Evolutionary conservation across 2,329 filamentous ascomycete genomes (phyloP).

Genomic region (Colletotrichum sp.): DNA sequence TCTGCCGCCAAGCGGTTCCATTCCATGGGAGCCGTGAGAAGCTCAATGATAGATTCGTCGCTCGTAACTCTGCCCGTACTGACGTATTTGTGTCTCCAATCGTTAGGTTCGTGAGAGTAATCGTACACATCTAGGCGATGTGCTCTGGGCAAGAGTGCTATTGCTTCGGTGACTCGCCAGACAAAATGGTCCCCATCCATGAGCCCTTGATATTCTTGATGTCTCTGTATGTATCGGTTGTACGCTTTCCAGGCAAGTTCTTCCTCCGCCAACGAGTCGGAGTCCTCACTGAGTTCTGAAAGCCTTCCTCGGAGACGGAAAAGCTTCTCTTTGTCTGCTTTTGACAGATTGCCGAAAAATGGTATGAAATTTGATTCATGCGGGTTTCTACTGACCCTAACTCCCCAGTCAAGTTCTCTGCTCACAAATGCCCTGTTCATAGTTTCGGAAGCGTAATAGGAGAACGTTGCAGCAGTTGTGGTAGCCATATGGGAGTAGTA

Average conservation of each 20-base stretch:
- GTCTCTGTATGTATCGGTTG: fast-evolving
- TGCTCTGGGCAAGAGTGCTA: background rate
- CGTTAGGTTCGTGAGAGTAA: fast-evolving
- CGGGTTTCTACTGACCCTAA: too few relatives aligned
- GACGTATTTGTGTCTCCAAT: background rate
- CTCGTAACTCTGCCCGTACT: background rate
- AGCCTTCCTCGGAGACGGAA: too few relatives aligned
- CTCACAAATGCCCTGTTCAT: too few relatives aligned
- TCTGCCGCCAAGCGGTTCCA: background rate
- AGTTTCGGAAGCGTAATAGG: too few relatives aligned
- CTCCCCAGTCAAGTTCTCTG: too few relatives aligned
- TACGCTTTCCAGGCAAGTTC: background rate
- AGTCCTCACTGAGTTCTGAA: too few relatives aligned
- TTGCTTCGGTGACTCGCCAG: background rate
- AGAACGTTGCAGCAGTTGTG: too few relatives aligned
- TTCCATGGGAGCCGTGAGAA: background rate
- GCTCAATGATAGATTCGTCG: background rate
- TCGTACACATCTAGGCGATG: background rate
- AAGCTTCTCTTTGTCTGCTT: too few relatives aligned
- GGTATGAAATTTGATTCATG: too few relatives aligned
- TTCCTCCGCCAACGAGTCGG: too few relatives aligned
- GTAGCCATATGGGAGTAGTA: background rate
- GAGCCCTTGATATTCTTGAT: background rate
- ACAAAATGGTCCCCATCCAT: background rate
- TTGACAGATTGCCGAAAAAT: too few relatives aligned